Percentiles rank a stretch among this genome's conserved stretches.
phyloP scores from a whole-genome alignment of 2,329 filamentous ascomycete species.

The Rosellinia necatrix region DNA sequence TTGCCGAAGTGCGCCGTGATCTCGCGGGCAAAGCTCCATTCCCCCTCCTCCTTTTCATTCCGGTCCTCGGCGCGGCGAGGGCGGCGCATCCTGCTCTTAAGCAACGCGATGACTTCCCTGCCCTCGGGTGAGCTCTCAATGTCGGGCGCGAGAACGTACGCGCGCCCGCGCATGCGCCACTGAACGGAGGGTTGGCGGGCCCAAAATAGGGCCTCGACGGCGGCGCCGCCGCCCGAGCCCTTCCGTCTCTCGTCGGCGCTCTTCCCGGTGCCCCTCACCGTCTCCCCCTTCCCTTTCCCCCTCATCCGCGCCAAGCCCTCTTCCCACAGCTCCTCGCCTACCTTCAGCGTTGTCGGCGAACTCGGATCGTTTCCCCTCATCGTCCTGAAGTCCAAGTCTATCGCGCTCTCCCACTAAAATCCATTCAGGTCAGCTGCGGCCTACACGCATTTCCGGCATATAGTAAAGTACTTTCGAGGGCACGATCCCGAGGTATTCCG shows the following conservation, averaged over 20 bases:
- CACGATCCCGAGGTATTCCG: too few relatives aligned
- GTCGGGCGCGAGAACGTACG: slow-evolving; percentile 75
- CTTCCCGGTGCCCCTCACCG: slow-evolving; percentile 31
- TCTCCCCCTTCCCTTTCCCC: slow-evolving; percentile 40
- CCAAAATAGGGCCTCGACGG: slow-evolving; percentile 77
- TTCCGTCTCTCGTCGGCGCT: slow-evolving; percentile 46
- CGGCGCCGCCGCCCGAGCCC: slow-evolving; percentile 66
- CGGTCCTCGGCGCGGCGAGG: background rate
- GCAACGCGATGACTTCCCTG: slow-evolving; percentile 61
- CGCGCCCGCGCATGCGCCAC: slow-evolving; percentile 81
- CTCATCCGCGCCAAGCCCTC: slow-evolving; percentile 15
- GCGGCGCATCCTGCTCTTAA: slow-evolving; percentile 66
- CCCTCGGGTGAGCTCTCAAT: slow-evolving; percentile 56
- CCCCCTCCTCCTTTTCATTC: slow-evolving; percentile 41
- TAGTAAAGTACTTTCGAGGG: background rate
- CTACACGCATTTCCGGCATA: too few relatives aligned
- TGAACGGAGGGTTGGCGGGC: slow-evolving; percentile 70
- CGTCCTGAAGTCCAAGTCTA: slow-evolving; percentile 13
- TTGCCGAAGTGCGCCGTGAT: slow-evolving; percentile 91
- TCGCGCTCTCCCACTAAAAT: slow-evolving; percentile 42
- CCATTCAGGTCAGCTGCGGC: background rate
- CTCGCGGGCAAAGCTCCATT: slow-evolving; percentile 81
- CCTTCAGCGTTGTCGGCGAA: slow-evolving; percentile 48
- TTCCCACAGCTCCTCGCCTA: slow-evolving; percentile 29
- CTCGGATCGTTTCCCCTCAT: slow-evolving; percentile 37